Evolutionary conservation across 805 yeast species (phyloP).

Genomic region (Wickerhamomyces canadensis): DNA sequence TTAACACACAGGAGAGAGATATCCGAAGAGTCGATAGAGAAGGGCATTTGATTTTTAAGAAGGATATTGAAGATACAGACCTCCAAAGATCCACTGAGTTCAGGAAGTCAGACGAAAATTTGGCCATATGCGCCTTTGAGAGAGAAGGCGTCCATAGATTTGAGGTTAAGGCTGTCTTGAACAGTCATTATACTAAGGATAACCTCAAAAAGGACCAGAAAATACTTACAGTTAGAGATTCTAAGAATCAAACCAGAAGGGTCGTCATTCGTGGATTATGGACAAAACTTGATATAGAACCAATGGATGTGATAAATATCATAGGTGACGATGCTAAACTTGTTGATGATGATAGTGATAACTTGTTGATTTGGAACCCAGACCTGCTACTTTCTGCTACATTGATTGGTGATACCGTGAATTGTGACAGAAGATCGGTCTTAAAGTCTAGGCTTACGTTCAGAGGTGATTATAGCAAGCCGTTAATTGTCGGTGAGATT

Average conservation of each 20-base stretch:
- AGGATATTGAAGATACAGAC: constrained; percentile 21
- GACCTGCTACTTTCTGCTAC: constrained; percentile 82
- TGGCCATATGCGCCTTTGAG: constrained; percentile 39
- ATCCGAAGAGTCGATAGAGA: constrained; percentile 16
- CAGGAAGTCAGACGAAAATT: constrained; percentile 8
- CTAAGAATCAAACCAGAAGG: constrained; percentile 27
- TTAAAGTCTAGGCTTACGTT: constrained; percentile 49
- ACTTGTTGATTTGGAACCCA: constrained; percentile 77
- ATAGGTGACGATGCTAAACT: constrained; percentile 37
- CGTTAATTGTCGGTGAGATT: constrained; percentile 74
- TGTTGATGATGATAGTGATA: constrained; percentile 49
- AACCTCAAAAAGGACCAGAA: constrained; percentile 38
- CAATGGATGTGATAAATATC: constrained; percentile 57
- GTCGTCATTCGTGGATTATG: constrained; percentile 60
- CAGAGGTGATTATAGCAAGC: constrained; percentile 60
- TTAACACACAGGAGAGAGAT: constrained; percentile 19
- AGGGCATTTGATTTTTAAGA: constrained; percentile 19
- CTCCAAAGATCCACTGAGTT: constrained; percentile 3
- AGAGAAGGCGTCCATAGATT: constrained; percentile 44
- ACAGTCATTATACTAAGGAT: constrained; percentile 27
- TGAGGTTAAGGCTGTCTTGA: constrained; percentile 33
- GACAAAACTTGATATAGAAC: constrained; percentile 41
- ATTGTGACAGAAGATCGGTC: constrained; percentile 69
- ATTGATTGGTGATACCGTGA: constrained; percentile 65
- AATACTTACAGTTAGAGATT: constrained; percentile 46